These are phyloP conservation scores for Argentina anserina DNA, from an alignment of 306 rosid species.

Conservation along the genomic window DNA sequence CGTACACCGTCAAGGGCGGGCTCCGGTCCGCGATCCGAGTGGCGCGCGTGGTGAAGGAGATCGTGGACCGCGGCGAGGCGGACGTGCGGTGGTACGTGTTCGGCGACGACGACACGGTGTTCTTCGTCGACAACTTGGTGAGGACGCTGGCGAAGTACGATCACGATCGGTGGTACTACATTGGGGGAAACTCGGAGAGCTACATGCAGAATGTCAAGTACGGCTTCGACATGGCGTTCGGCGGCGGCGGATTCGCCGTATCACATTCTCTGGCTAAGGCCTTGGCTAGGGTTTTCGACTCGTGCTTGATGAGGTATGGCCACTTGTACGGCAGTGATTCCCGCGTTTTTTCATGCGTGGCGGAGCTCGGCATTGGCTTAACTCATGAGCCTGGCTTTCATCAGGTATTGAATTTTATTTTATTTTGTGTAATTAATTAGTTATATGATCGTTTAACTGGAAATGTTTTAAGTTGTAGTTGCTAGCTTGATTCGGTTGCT, in stretches of 20 bases:
- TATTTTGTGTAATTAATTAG: not conserved
- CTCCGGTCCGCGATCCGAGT: constrained; percentile 87
- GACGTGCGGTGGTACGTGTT: constrained; percentile 87
- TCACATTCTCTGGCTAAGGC: constrained; percentile 67
- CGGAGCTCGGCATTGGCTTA: constrained; percentile 77
- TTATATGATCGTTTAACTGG: not conserved
- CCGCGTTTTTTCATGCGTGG: constrained; percentile 70
- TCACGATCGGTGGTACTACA: constrained; percentile 63
- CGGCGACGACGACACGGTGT: constrained; percentile 90
- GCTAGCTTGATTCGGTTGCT: too few species aligned
- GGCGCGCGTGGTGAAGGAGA: constrained; percentile 79
- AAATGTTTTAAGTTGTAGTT: too few species aligned
- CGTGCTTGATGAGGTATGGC: constrained; percentile 72
- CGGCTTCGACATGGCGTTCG: constrained; percentile 85
- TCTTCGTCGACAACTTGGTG: constrained; percentile 79
- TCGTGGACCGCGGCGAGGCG: constrained; percentile 56
- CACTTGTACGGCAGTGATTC: constrained; percentile 92
- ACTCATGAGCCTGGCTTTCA: constrained; percentile 95
- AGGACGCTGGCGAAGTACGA: constrained; percentile 61
- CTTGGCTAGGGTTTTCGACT: constrained; percentile 72
- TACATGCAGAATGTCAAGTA: constrained; percentile 60
- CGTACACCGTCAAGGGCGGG: constrained; percentile 59
- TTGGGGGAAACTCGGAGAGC: constrained; percentile 82
- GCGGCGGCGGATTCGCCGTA: constrained; percentile 91
- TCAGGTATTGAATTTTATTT: constrained; percentile 62